Evolutionary conservation across 176 grass and related monocot species (phyloP), one percentile per base, ranked within the genome.

Genomic region (Rhynchospora pubera): DNA sequence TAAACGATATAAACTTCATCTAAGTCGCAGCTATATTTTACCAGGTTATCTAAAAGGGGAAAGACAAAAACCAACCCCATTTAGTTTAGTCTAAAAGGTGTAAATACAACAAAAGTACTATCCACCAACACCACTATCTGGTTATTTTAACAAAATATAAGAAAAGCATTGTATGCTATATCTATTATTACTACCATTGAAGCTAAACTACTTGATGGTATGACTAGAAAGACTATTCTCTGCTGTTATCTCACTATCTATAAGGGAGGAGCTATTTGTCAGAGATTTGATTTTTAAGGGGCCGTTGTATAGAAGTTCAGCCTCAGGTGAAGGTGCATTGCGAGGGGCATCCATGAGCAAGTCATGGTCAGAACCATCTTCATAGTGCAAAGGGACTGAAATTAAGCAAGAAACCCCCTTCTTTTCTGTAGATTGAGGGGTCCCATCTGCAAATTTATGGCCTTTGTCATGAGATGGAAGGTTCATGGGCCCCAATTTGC

Each of bases 241-340:
- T 66, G 22, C 79, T 51, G 59, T 82, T 44, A 82, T 66, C 60
- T 82, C 79, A 65, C 61, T 82, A 67, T 66, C 79, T 65, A 82
- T 66, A 67, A 11, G 43, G 22, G 79, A 62, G 43, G 22, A 82
- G 61, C 61, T 82, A 82, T 82, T 82, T 51, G 19, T 7, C 9
- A 65, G 32, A 81, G 79, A 81, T 81, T 65, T 81, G 64, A 65
- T 58, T 65, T 81, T 81, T 8, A 81, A 64, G 57, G 79, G 79
- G 57, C 1, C 21, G 52, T 67, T 82, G 13, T 82, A 82, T 2
- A 82, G 15, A 82, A 82, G 79, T 82, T 82, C 60, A 14, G 79
- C 79, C 79, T 82, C 79, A 15, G 79, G 79, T 28, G 21, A 82
- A 53, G 79, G 79, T 51, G 61, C 79, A 26, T 82, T 82, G 47